Evolutionary conservation across 169 alveolate genomes (phyloP), one percentile per base, ranked within the genome.

Genomic region (Babesia gibsoni): DNA sequence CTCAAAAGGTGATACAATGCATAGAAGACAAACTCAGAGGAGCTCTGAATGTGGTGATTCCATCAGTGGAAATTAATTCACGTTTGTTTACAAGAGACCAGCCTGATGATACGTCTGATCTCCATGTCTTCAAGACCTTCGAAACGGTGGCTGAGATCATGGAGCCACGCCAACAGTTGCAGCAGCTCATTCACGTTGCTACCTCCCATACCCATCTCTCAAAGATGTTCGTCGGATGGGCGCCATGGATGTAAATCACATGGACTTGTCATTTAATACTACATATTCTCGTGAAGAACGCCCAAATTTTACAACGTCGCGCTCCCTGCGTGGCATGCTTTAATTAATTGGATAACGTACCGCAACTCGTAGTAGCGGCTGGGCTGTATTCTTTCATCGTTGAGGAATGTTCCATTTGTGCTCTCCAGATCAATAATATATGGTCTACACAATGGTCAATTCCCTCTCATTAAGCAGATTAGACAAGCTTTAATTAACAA

Each of bases 181-280:
- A 65, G 58, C 73, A 67, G 61, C 88, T 94, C 27, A 94, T 95
- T 9, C 91, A 89, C 46, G 88, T 97, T 29, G 98, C 99, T 22
- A 93, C 95, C 35, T 80, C 94, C 20, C 91, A 89, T 79, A 93
- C 92, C 63, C 96, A 94, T 72, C 92, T 97, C 48, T 93, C 98
- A 12, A 91, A 91, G 70, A 90, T 95, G 89, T 97, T 95, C 89
- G 93, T 93, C 41, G 99, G 99, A 3, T 97, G 99, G 99, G 84
- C 89, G 42, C 95, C 95, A 5, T 91, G 94, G 94, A 30, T 88
- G 37, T 90, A 37, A 32, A 42, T 29, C 18, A 69, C 42, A n/a
- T 43, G 22, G 73, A 59, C 6, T 25, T 18, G 46, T 67, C 65
- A 50, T 78, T 27, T 18, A 78, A 67, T 32, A 78, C 54, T 3